Base-by-base conservation (phyloP, 345 rosid species). In the Carallia pectinifolia region DNA sequence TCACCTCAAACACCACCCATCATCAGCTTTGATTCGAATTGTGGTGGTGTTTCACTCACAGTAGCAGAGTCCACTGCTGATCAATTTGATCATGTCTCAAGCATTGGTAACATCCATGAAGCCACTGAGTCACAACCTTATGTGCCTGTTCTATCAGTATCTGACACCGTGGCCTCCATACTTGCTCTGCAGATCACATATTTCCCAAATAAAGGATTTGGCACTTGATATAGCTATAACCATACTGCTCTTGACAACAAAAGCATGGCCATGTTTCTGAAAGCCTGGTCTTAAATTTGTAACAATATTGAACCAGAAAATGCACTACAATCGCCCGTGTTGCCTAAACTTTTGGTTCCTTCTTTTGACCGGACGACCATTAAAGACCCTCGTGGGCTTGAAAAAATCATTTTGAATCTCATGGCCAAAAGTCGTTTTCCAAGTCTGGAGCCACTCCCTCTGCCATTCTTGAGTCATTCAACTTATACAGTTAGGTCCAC, bases 41-140 rank as follows among this genome's bases (percentile, higher is more conserved):
- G 44, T 7, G 81, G 72, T 6, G 74, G 36, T 1, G 86, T 87
- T 23, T 58, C 76, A 1, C 18, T 87, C 73, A 80, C 71, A 0
- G 68, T 87, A 6, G 86, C 82, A 16, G 82, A 83, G 44, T 81
- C 83, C 16, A 18, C 58, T 23, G 76, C 65, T 4, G 77, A 78
- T 53, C 44, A 39, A 7, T 74, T 85, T 10, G 4, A 73, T 6
- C 48, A 3, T 33, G 64, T 87, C 4, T 39, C 83, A 0, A 66
- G 76, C 31, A 7, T 7, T 7, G 53, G 78, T 2, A 44, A 59
- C 33, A 58, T 75, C 30, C 78, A 58, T 6, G 48, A 61, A 16
- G 79, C 85, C 2, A 15, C 30, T 1, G 80, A 77, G 38, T 71
- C 71, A 8, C 83, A 71, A 61, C 62, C 75, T n/a, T 71, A 83